phyloP scores from a whole-genome alignment of 1,284 basidiomycete genomes.

The Boletellus sp. region DNA sequence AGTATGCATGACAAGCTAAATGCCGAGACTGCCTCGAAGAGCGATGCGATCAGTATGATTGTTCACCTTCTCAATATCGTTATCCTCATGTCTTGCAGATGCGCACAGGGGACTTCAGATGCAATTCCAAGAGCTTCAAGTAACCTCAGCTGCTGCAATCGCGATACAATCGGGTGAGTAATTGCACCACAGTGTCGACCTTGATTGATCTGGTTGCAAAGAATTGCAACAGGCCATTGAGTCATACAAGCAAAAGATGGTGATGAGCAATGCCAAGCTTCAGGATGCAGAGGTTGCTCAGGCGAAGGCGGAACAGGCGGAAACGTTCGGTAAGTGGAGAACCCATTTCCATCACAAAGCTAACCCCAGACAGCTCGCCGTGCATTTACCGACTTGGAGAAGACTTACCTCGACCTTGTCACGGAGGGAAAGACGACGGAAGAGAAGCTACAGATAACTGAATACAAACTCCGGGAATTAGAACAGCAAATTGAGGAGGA shows the following conservation, averaged over 20 bases:
- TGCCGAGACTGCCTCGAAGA: slow-evolving; percentile 47
- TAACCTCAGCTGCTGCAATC: slow-evolving; percentile 55
- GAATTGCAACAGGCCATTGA: slow-evolving; percentile 65
- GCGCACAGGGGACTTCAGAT: slow-evolving; percentile 59
- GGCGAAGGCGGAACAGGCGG: slow-evolving; percentile 62
- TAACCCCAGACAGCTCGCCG: slow-evolving; percentile 43
- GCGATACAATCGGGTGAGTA: slow-evolving; percentile 56
- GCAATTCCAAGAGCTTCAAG: slow-evolving; percentile 65
- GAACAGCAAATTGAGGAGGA: slow-evolving; percentile 68
- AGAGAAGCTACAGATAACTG: slow-evolving; percentile 49
- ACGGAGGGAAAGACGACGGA: slow-evolving; percentile 55
- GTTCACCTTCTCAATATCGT: not conserved
- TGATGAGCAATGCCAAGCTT: slow-evolving; percentile 57
- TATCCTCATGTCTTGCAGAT: slow-evolving; percentile 34
- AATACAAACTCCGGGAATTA: slow-evolving; percentile 57
- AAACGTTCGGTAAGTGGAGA: slow-evolving; percentile 52
- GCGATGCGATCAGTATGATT: slow-evolving; percentile 54
- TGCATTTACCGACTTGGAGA: slow-evolving; percentile 62
- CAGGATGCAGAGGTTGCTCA: slow-evolving; percentile 69
- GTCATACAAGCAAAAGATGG: slow-evolving; percentile 62
- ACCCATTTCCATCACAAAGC: not conserved
- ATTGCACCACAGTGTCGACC: not conserved
- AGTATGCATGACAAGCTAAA: slow-evolving; percentile 58
- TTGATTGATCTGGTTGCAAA: slow-evolving; percentile 21
- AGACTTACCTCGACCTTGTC: slow-evolving; percentile 48